Conservation (phyloP, 75 land plant species). For the Sequoiadendron giganteum region DNA sequence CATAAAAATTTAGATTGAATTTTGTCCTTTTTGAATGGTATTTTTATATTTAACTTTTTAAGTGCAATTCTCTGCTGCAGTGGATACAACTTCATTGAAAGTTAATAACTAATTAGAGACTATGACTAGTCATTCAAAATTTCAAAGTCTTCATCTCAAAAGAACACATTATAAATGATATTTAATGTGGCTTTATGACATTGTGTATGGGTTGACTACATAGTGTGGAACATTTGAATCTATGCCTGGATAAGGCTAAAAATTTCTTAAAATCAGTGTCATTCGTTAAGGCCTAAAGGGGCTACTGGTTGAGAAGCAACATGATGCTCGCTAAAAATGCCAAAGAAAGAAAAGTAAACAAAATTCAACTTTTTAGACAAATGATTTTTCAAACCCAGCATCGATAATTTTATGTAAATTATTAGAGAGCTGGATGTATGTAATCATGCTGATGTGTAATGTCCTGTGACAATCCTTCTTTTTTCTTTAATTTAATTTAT, state of each 20-base stretch:
- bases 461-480: no score
- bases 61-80: not conserved
- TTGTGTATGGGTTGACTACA: not conserved
- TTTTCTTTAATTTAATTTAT: no score
- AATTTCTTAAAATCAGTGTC: not conserved
- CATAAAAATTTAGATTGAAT: not conserved
- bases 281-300: not conserved
- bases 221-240: not conserved
- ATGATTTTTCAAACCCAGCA: not conserved
- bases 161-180: not conserved
- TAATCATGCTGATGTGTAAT: not conserved
- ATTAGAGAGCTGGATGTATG: not conserved
- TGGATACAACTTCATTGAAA: not conserved
- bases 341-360: not conserved
- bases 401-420: not conserved
- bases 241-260: not conserved
- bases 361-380: not conserved
- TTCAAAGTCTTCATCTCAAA: not conserved
- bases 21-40: not conserved
- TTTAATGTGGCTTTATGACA: not conserved
- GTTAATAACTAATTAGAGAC: not conserved
- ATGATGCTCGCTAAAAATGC: not conserved
- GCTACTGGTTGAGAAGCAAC: not conserved
- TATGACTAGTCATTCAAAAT: not conserved
- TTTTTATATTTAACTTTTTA: not conserved